Percentiles rank a stretch among this genome's conserved stretches.
Conservation (phyloP, 2,329 filamentous ascomycete genomes). For the Fonsecaea nubica region DNA sequence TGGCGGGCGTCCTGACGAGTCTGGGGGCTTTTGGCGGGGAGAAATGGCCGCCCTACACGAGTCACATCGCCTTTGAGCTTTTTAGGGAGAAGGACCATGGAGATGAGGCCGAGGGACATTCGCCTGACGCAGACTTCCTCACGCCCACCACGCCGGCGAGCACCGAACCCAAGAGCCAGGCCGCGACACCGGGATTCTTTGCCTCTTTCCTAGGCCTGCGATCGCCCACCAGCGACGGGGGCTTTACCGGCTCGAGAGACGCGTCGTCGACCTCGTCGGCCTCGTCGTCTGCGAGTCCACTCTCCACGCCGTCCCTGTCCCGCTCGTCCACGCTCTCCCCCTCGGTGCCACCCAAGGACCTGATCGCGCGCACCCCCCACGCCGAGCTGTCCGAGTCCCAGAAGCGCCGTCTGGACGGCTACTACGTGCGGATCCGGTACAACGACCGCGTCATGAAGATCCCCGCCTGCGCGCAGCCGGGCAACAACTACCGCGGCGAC, state of each 20-base stretch:
- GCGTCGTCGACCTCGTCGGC: conserved; percentile 23
- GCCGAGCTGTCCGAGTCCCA: conserved; percentile 64
- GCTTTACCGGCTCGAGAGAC: not conserved
- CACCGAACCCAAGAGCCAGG: conserved; percentile 43
- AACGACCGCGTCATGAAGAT: conserved; percentile 84
- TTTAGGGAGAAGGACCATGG: conserved; percentile 64
- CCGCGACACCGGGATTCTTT: conserved; percentile 34
- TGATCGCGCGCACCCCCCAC: conserved; percentile 67
- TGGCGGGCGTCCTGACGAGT: conserved; percentile 78
- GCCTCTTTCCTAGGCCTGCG: conserved; percentile 40
- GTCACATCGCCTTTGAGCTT: conserved; percentile 87
- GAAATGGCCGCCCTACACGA: conserved; percentile 91
- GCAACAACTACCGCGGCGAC: conserved; percentile 86
- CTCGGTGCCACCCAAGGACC: conserved; percentile 31
- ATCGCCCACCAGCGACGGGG: conserved; percentile 41
- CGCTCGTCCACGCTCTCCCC: conserved; percentile 20
- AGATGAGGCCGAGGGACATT: conserved; percentile 40
- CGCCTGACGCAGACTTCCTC: conserved; percentile 30
- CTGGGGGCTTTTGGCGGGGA: conserved; percentile 76
- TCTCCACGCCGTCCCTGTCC: conserved; percentile 40
- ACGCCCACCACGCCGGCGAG: conserved; percentile 39
- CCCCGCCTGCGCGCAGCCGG: conserved; percentile 76
- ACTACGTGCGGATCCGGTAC: conserved; percentile 89
- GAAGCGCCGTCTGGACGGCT: conserved; percentile 68
- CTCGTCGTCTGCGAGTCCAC: conserved; percentile 25